A percentile compares a stretch with the other conserved stretches of the same genome.
Evolutionary conservation across 2,329 filamentous ascomycete species (phyloP).

Genomic region (Penicillium sp.): DNA sequence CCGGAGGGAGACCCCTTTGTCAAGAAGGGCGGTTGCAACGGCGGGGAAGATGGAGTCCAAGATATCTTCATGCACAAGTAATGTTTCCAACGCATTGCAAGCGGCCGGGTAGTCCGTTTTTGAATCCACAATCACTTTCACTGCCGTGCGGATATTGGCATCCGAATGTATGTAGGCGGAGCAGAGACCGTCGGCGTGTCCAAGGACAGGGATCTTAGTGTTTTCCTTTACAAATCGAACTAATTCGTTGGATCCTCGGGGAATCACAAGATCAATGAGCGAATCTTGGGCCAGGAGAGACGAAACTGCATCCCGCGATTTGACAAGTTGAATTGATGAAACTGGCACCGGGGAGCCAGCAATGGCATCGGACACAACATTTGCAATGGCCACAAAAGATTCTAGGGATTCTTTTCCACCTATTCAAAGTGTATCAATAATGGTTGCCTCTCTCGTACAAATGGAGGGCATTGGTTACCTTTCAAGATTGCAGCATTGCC

Average conservation of each 20-base stretch:
- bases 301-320: slow-evolving; percentile 85
- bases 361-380: slow-evolving; percentile 77
- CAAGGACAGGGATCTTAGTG: slow-evolving; percentile 92
- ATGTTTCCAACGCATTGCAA: slow-evolving; percentile 90
- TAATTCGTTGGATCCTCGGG: slow-evolving; percentile 84
- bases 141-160: slow-evolving; percentile 70
- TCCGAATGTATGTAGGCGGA: slow-evolving; percentile 79
- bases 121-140: slow-evolving; percentile 79
- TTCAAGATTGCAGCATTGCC: slow-evolving; percentile 97
- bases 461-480: slow-evolving; percentile 47
- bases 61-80: slow-evolving; percentile 76
- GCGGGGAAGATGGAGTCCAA: slow-evolving; percentile 67
- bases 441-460: not conserved
- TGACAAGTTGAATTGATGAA: slow-evolving; percentile 87
- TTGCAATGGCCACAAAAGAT: slow-evolving; percentile 90
- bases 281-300: slow-evolving; percentile 82
- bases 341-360: slow-evolving; percentile 73
- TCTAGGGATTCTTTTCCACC: slow-evolving; percentile 92
- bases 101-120: slow-evolving; percentile 95
- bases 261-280: slow-evolving; percentile 93
- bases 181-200: slow-evolving; percentile 93
- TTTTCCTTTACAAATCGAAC: slow-evolving; percentile 86
- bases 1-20: slow-evolving; percentile 76
- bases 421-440: slow-evolving; percentile 32
- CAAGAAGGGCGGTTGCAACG: slow-evolving; percentile 72